Conservation (phyloP, 768 basidiomycete species). For the Naganishia vaughanmartiniae region DNA sequence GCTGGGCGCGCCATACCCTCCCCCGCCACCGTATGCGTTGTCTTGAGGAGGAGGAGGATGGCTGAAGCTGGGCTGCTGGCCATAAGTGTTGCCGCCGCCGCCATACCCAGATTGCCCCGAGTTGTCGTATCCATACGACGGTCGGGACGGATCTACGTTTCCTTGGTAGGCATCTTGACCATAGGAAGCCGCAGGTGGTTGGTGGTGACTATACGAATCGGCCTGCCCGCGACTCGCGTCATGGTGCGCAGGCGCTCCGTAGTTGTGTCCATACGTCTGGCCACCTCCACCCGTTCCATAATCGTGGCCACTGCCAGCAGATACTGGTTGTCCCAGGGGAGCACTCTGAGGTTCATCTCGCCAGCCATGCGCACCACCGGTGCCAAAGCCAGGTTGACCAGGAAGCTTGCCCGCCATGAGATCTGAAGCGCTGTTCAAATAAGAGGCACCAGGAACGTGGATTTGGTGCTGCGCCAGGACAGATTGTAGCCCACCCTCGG, state of each 20-base stretch:
- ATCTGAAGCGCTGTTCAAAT: constrained; percentile 51
- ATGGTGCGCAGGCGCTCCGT: not conserved
- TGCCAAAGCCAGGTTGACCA: constrained; percentile 50
- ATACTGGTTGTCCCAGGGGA: constrained; percentile 17
- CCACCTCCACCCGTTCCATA: constrained; percentile 7
- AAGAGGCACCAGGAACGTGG: constrained; percentile 47
- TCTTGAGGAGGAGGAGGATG: constrained; percentile 20
- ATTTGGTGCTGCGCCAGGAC: constrained; percentile 48
- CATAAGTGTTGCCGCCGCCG: constrained; percentile 10
- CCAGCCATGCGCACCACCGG: constrained; percentile 47
- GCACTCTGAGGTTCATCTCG: constrained; percentile 38
- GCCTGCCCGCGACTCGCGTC: not conserved
- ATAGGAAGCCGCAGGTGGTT: not conserved
- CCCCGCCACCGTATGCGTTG: constrained; percentile 12
- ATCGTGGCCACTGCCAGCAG: constrained; percentile 21
- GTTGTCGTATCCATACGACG: constrained; percentile 1
- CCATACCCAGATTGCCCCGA: not conserved
- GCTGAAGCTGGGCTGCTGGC: constrained; percentile 18
- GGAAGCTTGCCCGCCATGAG: constrained; percentile 47
- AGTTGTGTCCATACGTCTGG: constrained; percentile 17
- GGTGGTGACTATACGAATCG: not conserved
- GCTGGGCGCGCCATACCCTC: constrained; percentile 5
- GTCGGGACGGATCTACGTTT: not conserved
- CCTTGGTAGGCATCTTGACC: constrained; percentile 6
- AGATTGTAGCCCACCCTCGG: constrained; percentile 47